Evolutionary conservation across 148 eudicot species (phyloP), one percentile per base, ranked within the genome.

Genomic region (Mesembryanthemum crystallinum): DNA sequence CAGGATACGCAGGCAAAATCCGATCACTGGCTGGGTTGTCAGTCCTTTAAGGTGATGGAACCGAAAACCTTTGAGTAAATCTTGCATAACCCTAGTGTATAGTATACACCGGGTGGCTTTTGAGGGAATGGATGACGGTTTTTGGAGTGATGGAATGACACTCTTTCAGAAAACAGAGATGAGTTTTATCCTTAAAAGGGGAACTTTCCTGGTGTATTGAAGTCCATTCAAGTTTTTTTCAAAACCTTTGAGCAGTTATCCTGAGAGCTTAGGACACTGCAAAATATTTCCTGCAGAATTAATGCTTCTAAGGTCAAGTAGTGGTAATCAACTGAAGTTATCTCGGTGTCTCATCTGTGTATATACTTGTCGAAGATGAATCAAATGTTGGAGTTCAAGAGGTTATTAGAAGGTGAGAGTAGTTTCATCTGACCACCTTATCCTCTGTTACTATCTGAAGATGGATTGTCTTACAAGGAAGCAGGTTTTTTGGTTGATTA

Each of bases 21-120:
- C 97, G 4, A 88, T 92, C 18, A 94, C 92, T 29, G 98, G 98
- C 27, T 94, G 98, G 98, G 84, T 94, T 71, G 91, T 94, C 59
- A 94, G 98, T 77, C 96, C 98, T 74, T 74, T 92, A 77, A 83
- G 87, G 83, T 90, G 90, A 94, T 78, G 33, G 72, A 37, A 33
- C 60, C 1, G 18, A 10, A 28, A 25, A 45, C 20, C 21, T 18
- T 0, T 30, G 29, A 43, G 32, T n/a, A n/a, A n/a, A n/a, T n/a
- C n/a, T n/a, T n/a, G n/a, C n/a, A n/a, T n/a, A n/a, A n/a, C n/a
- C n/a, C n/a, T n/a, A n/a, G n/a, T n/a, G n/a, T n/a, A n/a, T n/a
- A n/a, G n/a, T n/a, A n/a, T n/a, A n/a, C n/a, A n/a, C n/a, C n/a
- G n/a, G n/a, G n/a, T n/a, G n/a, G n/a, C n/a, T n/a, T n/a, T n/a